Base-by-base conservation (phyloP, 108 stramenopile species). In the Cyclotella choctawhatcheeana region DNA sequence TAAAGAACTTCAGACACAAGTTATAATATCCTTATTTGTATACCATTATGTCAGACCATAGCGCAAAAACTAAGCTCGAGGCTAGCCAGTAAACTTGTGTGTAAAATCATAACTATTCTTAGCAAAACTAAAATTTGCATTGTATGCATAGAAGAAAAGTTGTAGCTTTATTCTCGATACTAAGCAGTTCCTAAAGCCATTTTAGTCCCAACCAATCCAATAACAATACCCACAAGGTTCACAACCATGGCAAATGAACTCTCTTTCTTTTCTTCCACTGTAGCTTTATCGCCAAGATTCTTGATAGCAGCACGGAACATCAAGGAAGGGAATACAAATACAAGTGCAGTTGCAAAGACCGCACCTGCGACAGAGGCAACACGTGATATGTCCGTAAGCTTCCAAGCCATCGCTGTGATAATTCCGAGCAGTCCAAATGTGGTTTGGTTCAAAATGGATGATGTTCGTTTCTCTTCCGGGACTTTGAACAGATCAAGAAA, bases 261-360 rank as follows among this genome's bases (percentile, higher is more conserved):
- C 64, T 87, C 89, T 21, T 84, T 27, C 61, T 77, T 77, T 33
- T 88, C 82, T 24, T 71, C 86, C 34, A 73, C 77, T 0, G 85
- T 85, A 20, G 73, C 82, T 47, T 91, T 48, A 48, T 67, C 66
- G 16, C 85, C 85, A 74, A 83, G 54, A 34, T 86, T 82, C 50
- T 73, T 77, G 35, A 82, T 77, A 29, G 86, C 86, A 44, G 74
- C 67, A 61, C 62, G 64, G 67, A 87, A 86, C 91, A 95, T 94
- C 18, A 93, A 55, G 13, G 91, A 79, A 34, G 96, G 96, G 82
- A 90, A 90, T 10, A 95, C 75, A 76, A 86, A 94, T 61, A 95
- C 85, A 43, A 95, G 85, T 20, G 87, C 82, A 26, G 83, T 87
- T 33, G 89, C 92, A n/a, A 95, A 64, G 18, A 91, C 79, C 2